Conservation (phyloP, 495 filamentous ascomycete genomes). For the Trichocladium antarcticum region DNA sequence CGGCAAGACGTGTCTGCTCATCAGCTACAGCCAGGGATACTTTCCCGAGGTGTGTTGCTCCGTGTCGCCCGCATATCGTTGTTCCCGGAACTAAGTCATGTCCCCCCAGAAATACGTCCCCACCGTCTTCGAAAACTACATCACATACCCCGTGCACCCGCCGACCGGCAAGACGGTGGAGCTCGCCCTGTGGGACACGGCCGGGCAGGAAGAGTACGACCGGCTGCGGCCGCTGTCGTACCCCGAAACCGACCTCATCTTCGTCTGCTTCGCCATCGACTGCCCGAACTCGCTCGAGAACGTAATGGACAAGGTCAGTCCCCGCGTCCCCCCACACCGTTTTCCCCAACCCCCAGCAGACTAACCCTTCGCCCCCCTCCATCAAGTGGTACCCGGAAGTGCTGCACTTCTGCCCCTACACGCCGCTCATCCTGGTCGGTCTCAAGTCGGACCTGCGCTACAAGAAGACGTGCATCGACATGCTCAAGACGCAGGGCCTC, state of each 20-base stretch:
- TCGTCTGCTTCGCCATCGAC: constrained; percentile 98
- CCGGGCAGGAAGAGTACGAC: constrained; percentile 98
- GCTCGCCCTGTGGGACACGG: constrained; percentile 95
- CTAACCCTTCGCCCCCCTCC: neutral
- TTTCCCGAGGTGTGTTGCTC: constrained; percentile 75
- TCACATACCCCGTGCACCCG: constrained; percentile 84
- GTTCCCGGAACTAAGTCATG: neutral
- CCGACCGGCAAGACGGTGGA: constrained; percentile 85
- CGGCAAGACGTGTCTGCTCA: constrained; percentile 96
- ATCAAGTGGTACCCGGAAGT: constrained; percentile 96
- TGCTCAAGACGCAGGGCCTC: constrained; percentile 93
- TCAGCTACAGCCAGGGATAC: constrained; percentile 95
- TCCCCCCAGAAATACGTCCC: constrained; percentile 90
- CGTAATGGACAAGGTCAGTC: constrained; percentile 88
- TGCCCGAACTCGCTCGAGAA: constrained; percentile 97
- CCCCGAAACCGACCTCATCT: constrained; percentile 92
- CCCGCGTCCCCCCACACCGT: neutral
- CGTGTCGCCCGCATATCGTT: neutral
- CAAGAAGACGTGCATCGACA: constrained; percentile 92
- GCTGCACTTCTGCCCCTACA: constrained; percentile 95
- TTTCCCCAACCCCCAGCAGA: neutral
- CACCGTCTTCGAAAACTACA: constrained; percentile 99
- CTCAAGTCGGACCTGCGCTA: constrained; percentile 91
- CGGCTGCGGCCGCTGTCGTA: constrained; percentile 90
- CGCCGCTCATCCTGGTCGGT: constrained; percentile 86